Evolutionary conservation across 371 early-diverging fungal species (phyloP).

Genomic region (Choanephora cucurbitarum): DNA sequence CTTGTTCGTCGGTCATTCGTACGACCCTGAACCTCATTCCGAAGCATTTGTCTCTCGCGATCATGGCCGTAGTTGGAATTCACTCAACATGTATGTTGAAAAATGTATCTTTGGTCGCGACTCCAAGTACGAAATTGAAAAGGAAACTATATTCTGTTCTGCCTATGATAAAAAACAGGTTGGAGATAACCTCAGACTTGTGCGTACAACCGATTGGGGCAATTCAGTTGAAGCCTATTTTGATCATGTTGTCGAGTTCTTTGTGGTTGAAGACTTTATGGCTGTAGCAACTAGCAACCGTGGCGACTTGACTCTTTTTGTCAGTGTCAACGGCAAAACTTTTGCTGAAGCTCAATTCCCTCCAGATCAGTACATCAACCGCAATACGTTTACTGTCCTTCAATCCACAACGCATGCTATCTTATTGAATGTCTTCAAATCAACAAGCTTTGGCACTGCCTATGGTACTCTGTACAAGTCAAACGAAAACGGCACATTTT

Average conservation of each 20-base stretch:
- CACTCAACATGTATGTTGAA: slow-evolving; percentile 78
- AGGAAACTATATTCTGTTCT: slow-evolving; percentile 74
- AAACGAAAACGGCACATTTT: slow-evolving; percentile 80
- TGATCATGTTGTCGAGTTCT: slow-evolving; percentile 60
- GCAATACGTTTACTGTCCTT: slow-evolving; percentile 71
- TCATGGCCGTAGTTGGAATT: slow-evolving; percentile 74
- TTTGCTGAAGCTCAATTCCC: slow-evolving; percentile 83
- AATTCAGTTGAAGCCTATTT: slow-evolving; percentile 37
- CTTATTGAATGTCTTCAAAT: slow-evolving; percentile 74
- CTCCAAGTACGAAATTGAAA: slow-evolving; percentile 59
- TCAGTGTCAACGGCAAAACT: slow-evolving; percentile 71
- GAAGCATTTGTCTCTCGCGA: slow-evolving; percentile 70
- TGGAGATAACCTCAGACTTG: slow-evolving; percentile 51
- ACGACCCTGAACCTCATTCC: slow-evolving; percentile 55
- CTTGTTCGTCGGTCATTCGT: slow-evolving; percentile 68
- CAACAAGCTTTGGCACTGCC: slow-evolving; percentile 51
- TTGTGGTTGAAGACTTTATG: slow-evolving; percentile 70
- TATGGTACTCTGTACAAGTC: slow-evolving; percentile 86
- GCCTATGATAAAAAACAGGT: slow-evolving; percentile 63
- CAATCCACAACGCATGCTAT: slow-evolving; percentile 74
- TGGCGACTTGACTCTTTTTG: slow-evolving; percentile 59
- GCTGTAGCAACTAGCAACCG: slow-evolving; percentile 64
- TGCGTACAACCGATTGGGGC: slow-evolving; percentile 55
- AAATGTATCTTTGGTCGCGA: slow-evolving; percentile 88
- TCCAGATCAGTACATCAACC: slow-evolving; percentile 54